Evolutionary conservation across 495 filamentous ascomycete species (phyloP), one percentile per base, ranked within the genome.

Genomic region (Bacidia rubella): DNA sequence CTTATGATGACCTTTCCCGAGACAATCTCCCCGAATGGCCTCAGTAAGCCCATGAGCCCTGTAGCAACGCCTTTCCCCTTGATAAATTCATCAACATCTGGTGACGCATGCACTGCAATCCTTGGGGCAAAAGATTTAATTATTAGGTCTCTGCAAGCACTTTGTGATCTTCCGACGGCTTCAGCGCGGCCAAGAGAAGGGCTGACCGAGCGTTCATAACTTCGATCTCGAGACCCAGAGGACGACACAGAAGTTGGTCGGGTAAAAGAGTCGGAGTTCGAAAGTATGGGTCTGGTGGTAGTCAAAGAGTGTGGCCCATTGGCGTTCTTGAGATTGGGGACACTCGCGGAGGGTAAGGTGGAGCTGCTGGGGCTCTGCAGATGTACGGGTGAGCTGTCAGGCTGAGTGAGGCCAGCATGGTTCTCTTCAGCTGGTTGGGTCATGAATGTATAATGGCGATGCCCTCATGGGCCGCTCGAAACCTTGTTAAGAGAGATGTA

Each of bases 21-120:
- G 0, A 98, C 72, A 35, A 74, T 76, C 64, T 98, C 92, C n/a
- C 90, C 92, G 68, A 90, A 98, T 3, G 90, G 89, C 44, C 90
- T 72, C 29, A 98, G 67, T 49, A 98, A 66, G 62, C 90, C 85
- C 71, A 85, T 81, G 45, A 98, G 75, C 0, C 90, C 90, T 19
- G 76, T 77, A 20, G 72, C 64, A 56, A 97, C 90, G 17, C 92
- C 92, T 70, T 98, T 98, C 54, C 86, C 81, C 50, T 71, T 74
- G 29, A 87, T 75, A 48, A 98, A 64, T 38, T 83, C 74, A 60
- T 97, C 82, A 10, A 86, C 89, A 59, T 95, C 93, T 17, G 73
- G 65, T 1, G 88, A 95, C 15, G 86, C 80, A 60, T 88, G 83
- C 2, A 97, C 75, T 0, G 84, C 85, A 22, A 98, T 77, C 42